Evolutionary conservation across 2,329 filamentous ascomycete genomes (phyloP), one percentile per base, ranked within the genome.

Genomic region (Beauveria rudraprayagi): DNA sequence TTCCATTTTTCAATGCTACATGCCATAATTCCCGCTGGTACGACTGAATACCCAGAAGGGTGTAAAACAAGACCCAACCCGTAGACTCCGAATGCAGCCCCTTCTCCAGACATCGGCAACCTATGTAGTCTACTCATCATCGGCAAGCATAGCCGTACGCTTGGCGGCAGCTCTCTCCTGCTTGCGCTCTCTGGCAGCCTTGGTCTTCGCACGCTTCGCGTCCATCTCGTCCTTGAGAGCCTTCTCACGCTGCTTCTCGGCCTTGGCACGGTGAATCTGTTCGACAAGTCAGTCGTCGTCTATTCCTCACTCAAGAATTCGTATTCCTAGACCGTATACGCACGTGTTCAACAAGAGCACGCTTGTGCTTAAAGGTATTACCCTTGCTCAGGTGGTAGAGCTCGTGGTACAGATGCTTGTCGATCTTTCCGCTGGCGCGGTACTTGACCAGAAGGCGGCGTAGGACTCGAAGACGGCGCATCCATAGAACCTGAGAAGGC

Each of bases 301-400:
- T 37, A 37, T 6, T 5, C 34, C 34, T 44, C 34, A 60, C 19
- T 63, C 50, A 61, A 53, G 40, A 11, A 53, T 50, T 16, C 26
- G 60, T 10, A 46, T 52, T 62, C 17, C 54, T 55, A 26, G 40
- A 47, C 46, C n/a, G 34, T 59, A 59, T 54, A 91, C 94, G 77
- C 95, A 99, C 94, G 85, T 99, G 94, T 88, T 99, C 94, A 78
- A 99, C 92, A 74, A 99, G 89, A 76, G 92, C 94, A 83, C 94
- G 90, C 92, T 97, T 99, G 91, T 99, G 94, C 92, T 99, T 99
- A 90, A 99, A 99, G 80, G 94, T 93, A 89, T 99, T 99, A 95
- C 94, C 95, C 92, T 99, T 99, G 89, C 90, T 94, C 78, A 96
- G 85, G 82, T 97, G 94, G 88, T 99, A 99, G 71, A 99, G 91